Percentiles rank a stretch among this genome's conserved stretches.
These are phyloP conservation scores for Beauveria medogensis DNA, from an alignment of 2,329 filamentous ascomycete genomes.

Conservation along the genomic window DNA sequence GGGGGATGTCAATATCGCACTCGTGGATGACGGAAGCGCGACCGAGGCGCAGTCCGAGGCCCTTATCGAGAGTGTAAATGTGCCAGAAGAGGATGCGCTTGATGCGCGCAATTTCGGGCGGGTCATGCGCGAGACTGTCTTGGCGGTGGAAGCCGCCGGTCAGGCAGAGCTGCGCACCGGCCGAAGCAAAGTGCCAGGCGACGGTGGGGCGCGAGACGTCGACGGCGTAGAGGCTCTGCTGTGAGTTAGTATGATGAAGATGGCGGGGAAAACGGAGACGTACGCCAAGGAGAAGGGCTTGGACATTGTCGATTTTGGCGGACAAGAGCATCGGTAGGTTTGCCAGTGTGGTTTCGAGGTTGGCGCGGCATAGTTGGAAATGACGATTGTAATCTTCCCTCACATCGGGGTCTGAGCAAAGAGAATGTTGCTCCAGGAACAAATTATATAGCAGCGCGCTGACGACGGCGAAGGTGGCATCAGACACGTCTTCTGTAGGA, in stretches of 20 bases:
- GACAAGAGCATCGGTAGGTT: slow-evolving; percentile 50
- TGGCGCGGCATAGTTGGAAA: slow-evolving; percentile 35
- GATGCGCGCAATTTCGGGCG: slow-evolving; percentile 24
- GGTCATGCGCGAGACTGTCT: slow-evolving; percentile 25
- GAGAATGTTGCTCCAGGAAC: slow-evolving; percentile 37
- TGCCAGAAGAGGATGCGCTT: slow-evolving; percentile 41
- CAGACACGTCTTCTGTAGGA: slow-evolving; percentile 40
- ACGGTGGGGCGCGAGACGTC: slow-evolving; percentile 55
- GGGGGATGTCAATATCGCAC: slow-evolving; percentile 48
- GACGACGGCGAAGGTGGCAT: slow-evolving; percentile 43
- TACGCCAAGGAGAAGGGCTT: slow-evolving; percentile 52
- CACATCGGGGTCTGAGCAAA: slow-evolving; percentile 24
- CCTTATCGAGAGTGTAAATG: slow-evolving; percentile 50
- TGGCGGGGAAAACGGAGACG: slow-evolving; percentile 16
- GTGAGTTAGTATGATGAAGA: slow-evolving; percentile 8
- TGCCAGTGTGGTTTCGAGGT: slow-evolving; percentile 41
- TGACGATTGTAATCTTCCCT: slow-evolving; percentile 30
- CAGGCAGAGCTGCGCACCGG: slow-evolving; percentile 52
- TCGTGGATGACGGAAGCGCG: slow-evolving; percentile 50
- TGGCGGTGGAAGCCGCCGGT: slow-evolving; percentile 53
- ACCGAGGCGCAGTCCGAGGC: slow-evolving; percentile 50
- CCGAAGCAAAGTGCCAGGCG: slow-evolving; percentile 54
- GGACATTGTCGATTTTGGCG: slow-evolving; percentile 44
- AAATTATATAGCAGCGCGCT: slow-evolving; percentile 42
- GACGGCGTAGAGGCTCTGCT: slow-evolving; percentile 51